phyloP scores from a whole-genome alignment of 805 yeast species.

The Yarrowia sp. region DNA sequence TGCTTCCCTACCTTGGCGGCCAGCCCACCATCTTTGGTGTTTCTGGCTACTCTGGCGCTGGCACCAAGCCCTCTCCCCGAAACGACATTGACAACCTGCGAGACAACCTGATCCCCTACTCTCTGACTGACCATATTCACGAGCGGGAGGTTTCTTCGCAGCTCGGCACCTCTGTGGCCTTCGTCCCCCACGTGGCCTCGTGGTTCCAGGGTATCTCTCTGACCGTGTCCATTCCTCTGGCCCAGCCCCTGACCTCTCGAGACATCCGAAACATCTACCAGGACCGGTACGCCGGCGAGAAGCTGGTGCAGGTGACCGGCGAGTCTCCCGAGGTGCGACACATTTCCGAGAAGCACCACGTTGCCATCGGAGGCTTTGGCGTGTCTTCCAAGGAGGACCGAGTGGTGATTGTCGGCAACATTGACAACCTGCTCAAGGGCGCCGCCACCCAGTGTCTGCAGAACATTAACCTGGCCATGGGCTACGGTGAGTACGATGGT shows the following conservation, averaged over 20 bases:
- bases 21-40: conserved; percentile 91
- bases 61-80: conserved; percentile 97
- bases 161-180: conserved; percentile 80
- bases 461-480: conserved; percentile 87
- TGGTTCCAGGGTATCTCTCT: conserved; percentile 99
- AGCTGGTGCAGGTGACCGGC: conserved; percentile 81
- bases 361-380: conserved; percentile 93
- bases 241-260: conserved; percentile 69
- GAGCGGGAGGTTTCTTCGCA: conserved; percentile 89
- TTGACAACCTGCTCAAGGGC: conserved; percentile 94
- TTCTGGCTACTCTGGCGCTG: conserved; percentile 99
- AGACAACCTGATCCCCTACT: conserved; percentile 91
- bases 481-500: conserved; percentile 93
- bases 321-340: conserved; percentile 94
- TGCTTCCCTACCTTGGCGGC: conserved; percentile 63
- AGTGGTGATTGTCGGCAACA: conserved; percentile 92
- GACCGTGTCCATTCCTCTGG: conserved; percentile 87
- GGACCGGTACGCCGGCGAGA: conserved; percentile 86
- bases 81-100: conserved; percentile 78
- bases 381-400: conserved; percentile 88
- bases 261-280: conserved; percentile 85
- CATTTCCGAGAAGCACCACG: conserved; percentile 93
- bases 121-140: conserved; percentile 95
- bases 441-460: conserved; percentile 99
- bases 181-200: conserved; percentile 96